Conservation (phyloP, 176 grass and related monocot species). For the Calamus simplicifolius region DNA sequence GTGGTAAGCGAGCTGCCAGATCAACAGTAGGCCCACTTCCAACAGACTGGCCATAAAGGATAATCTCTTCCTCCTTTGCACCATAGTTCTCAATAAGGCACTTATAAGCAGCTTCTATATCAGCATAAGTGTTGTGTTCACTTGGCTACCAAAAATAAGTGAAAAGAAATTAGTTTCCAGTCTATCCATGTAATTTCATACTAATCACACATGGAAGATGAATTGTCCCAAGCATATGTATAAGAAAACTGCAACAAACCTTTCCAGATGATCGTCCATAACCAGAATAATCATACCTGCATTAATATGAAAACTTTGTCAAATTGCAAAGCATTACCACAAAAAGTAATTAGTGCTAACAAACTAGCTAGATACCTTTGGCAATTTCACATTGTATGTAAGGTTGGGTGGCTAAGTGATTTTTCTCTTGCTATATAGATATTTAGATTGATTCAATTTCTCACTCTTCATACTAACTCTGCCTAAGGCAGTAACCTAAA, state of each 20-base stretch:
- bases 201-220: no score
- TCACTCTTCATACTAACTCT: no score
- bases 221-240: background rate
- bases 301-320: slow-evolving; percentile 14
- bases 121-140: slow-evolving; percentile 83
- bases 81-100: slow-evolving; percentile 73
- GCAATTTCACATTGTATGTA: no score
- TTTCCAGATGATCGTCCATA: slow-evolving; percentile 92
- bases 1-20: slow-evolving; percentile 57
- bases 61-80: slow-evolving; percentile 83
- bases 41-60: slow-evolving; percentile 90
- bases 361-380: background rate
- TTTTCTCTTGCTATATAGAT: no score
- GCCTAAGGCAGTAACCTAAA: no score
- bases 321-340: background rate
- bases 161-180: background rate
- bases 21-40: slow-evolving; percentile 87
- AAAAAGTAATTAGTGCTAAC: background rate
- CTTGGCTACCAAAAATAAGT: slow-evolving; percentile 48
- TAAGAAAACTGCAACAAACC: slow-evolving; percentile 37
- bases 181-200: no score
- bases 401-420: no score
- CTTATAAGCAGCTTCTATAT: slow-evolving; percentile 87
- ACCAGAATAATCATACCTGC: slow-evolving; percentile 96
- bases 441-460: no score